A percentile compares a stretch with the other conserved stretches of the same genome.
Evolutionary conservation across 495 filamentous ascomycete genomes (phyloP).

Genomic region (Daldinia caldariorum): DNA sequence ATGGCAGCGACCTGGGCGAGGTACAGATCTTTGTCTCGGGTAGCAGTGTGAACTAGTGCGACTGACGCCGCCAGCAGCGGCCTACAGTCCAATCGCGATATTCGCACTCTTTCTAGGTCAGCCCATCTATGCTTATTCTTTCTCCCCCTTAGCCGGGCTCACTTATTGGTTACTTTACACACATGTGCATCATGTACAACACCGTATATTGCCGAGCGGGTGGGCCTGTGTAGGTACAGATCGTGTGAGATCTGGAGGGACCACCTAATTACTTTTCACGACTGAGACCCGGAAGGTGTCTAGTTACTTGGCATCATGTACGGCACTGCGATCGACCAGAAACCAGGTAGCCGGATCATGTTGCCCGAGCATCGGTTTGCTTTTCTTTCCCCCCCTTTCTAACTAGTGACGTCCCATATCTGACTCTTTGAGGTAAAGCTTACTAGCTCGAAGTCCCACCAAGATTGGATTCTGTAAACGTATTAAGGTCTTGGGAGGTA

Average conservation of each 20-base stretch:
- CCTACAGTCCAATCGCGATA: conserved; percentile 36
- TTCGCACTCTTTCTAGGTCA: conserved; percentile 32
- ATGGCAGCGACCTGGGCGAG: conserved; percentile 30
- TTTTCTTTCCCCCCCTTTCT: conserved; percentile 24
- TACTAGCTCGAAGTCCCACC: neutral
- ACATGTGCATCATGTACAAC: conserved; percentile 39
- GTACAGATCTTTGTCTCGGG: conserved; percentile 46
- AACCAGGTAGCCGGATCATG: conserved; percentile 32
- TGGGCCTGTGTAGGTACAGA: conserved; percentile 23
- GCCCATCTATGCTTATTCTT: conserved; percentile 38
- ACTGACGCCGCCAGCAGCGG: conserved; percentile 39
- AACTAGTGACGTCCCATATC: conserved; percentile 4
- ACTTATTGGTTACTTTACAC: conserved; percentile 35
- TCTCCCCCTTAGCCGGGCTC: conserved; percentile 19
- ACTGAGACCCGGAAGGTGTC: conserved; percentile 31
- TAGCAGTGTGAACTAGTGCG: conserved; percentile 44
- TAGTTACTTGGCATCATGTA: conserved; percentile 34
- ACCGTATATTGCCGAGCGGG: conserved; percentile 35
- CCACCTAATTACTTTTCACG: conserved; percentile 36
- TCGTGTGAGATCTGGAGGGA: conserved; percentile 13
- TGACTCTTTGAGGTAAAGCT: too few species aligned
- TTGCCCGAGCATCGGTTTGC: conserved; percentile 11
- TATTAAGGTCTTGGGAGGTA: neutral
- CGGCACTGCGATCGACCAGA: conserved; percentile 26
- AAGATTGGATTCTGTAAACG: neutral